A percentile compares a stretch with the other conserved stretches of the same genome.
These are phyloP conservation scores for Nakazawaea anatomiae DNA, from an alignment of 805 yeast species.

Conservation along the genomic window DNA sequence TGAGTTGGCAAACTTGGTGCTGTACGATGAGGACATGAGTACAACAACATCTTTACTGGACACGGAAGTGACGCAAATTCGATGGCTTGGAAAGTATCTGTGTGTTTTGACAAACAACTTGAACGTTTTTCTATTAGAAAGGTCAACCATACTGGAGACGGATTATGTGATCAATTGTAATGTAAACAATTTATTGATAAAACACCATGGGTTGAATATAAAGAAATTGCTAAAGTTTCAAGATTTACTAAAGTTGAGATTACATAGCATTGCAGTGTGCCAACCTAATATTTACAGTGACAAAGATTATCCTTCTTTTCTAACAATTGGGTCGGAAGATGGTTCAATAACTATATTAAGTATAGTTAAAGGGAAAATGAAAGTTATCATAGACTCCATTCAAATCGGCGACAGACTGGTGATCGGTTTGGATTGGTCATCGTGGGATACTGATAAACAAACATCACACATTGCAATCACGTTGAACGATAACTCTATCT, in stretches of 20 bases:
- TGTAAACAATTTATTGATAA: constrained; percentile 11
- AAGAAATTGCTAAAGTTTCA: constrained; percentile 11
- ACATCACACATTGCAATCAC: background rate
- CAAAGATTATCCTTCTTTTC: background rate
- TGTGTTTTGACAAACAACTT: constrained; percentile 16
- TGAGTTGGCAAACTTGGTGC: constrained; percentile 3
- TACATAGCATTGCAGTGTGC: constrained; percentile 20
- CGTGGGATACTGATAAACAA: background rate
- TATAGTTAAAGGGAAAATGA: background rate
- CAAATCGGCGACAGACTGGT: background rate
- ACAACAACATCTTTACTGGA: constrained; percentile 1
- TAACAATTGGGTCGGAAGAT: constrained; percentile 8
- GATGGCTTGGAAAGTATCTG: constrained; percentile 3
- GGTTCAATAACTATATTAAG: constrained; percentile 2
- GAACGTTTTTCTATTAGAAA: constrained; percentile 14
- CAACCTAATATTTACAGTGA: background rate
- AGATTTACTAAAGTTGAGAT: constrained; percentile 14
- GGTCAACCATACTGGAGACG: constrained; percentile 5
- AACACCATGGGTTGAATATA: constrained; percentile 11
- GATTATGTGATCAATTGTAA: constrained; percentile 15
- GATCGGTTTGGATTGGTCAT: constrained; percentile 9
- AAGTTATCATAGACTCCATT: background rate
- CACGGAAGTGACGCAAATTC: background rate
- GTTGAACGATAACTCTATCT: constrained; percentile 1
- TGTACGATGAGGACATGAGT: constrained; percentile 7